Evolutionary conservation across 306 rosid species (phyloP).

Genomic region (Medicago truncatula): DNA sequence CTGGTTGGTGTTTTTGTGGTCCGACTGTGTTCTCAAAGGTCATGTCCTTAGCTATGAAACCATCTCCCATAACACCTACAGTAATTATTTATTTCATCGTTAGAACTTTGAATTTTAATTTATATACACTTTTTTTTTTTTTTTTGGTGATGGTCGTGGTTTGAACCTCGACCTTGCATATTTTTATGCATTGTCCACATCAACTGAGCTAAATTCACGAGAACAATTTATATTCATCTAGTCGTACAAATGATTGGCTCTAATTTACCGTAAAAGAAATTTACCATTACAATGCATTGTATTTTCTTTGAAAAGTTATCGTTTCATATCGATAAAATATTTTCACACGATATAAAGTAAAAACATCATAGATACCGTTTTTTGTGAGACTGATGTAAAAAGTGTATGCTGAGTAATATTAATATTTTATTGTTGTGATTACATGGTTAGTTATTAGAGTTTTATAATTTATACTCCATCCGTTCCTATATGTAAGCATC

Average conservation of each 20-base stretch:
- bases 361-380: background rate
- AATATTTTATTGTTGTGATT: background rate
- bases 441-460: background rate
- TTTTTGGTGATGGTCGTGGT: too few relatives aligned
- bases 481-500: too few relatives aligned
- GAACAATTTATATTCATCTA: background rate
- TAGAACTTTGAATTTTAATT: background rate
- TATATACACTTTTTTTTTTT: too few relatives aligned
- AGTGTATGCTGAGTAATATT: background rate
- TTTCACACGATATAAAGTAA: background rate
- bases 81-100: background rate
- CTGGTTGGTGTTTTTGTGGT: conserved; percentile 76
- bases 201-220: too few relatives aligned
- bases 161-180: too few relatives aligned
- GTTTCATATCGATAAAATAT: too few relatives aligned
- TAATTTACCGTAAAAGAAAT: too few relatives aligned
- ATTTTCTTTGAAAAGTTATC: too few relatives aligned
- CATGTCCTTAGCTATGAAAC: conserved; percentile 76
- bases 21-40: conserved; percentile 91
- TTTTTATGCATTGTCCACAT: too few relatives aligned
- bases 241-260: too few relatives aligned
- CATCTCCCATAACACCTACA: conserved; percentile 66
- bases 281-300: too few relatives aligned
- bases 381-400: background rate
- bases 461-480: background rate